Percentiles rank a stretch among this genome's conserved stretches.
phyloP scores from a whole-genome alignment of 495 filamentous ascomycete genomes.

The Aspergillus hancockii region DNA sequence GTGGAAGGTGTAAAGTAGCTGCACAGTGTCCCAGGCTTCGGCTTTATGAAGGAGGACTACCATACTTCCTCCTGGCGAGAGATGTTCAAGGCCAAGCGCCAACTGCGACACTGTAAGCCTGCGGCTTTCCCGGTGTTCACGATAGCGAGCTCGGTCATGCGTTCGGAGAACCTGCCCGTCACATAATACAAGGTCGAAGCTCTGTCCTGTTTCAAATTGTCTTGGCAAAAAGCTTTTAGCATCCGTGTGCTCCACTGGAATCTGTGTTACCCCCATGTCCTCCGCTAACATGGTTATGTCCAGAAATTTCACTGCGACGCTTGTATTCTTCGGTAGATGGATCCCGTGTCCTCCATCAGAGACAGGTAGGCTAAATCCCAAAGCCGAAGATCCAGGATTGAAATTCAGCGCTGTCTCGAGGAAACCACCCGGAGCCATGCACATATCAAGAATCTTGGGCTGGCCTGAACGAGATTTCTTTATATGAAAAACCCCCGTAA shows the following conservation, averaged over 20 bases:
- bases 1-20: conserved; percentile 42
- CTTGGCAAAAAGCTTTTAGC: conserved; percentile 34
- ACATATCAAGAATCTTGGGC: conserved; percentile 51
- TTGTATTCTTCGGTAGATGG: conserved; percentile 21
- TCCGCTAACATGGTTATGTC: conserved; percentile 57
- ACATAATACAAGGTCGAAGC: conserved; percentile 57
- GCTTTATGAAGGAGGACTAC: conserved; percentile 53
- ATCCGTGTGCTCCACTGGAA: conserved; percentile 49
- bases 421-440: conserved; percentile 60
- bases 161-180: conserved; percentile 57
- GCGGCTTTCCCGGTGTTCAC: conserved; percentile 40
- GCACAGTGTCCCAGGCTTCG: conserved; percentile 41
- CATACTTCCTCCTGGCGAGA: conserved; percentile 47
- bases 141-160: conserved; percentile 43
- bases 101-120: conserved; percentile 48
- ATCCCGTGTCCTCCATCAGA: conserved; percentile 46
- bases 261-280: conserved; percentile 47
- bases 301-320: conserved; percentile 30
- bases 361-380: conserved; percentile 45
- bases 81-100: conserved; percentile 46
- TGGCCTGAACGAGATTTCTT: neutral
- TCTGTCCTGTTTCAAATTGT: conserved; percentile 17
- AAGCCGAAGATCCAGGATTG: conserved; percentile 35
- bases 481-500: conserved; percentile 22
- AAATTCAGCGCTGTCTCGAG: conserved; percentile 32